These are phyloP conservation scores for Acarospora socialis DNA, from an alignment of 2,329 filamentous ascomycete genomes.

Conservation along the genomic window DNA sequence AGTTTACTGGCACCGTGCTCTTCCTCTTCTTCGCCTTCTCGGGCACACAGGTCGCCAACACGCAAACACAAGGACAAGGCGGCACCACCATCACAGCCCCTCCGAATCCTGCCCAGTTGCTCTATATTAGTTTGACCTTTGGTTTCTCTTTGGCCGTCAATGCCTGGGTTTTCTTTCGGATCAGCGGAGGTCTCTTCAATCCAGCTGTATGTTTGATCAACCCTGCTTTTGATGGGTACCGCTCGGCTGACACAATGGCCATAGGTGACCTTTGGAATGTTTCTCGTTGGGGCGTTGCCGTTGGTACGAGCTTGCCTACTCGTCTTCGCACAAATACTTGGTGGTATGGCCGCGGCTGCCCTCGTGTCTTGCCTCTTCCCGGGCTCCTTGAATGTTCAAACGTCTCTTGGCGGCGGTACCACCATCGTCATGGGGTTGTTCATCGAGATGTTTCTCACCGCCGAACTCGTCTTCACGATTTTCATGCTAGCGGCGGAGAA, in stretches of 20 bases:
- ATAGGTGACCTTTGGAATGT: constrained; percentile 25
- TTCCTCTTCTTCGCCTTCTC: constrained; percentile 15
- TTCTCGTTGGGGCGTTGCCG: constrained; percentile 23
- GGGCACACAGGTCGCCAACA: constrained; percentile 12
- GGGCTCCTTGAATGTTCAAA: constrained; percentile 30
- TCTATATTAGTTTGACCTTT: constrained; percentile 32
- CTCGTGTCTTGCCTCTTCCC: constrained; percentile 31
- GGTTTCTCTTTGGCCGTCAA: constrained; percentile 37
- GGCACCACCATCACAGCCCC: constrained; percentile 5
- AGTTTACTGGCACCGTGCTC: constrained; percentile 14
- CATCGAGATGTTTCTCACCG: constrained; percentile 36
- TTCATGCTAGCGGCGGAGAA: constrained; percentile 41
- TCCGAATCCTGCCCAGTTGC: constrained; percentile 9
- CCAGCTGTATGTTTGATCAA: constrained; percentile 8
- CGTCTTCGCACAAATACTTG: constrained; percentile 21
- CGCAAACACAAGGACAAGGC: constrained; percentile 1
- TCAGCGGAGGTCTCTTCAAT: constrained; percentile 14
- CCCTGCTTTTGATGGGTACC: not conserved
- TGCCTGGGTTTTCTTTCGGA: constrained; percentile 38
- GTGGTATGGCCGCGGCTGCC: constrained; percentile 26
- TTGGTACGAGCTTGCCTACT: constrained; percentile 20
- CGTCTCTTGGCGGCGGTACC: constrained; percentile 27
- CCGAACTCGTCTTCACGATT: constrained; percentile 35
- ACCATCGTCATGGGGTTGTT: constrained; percentile 33
- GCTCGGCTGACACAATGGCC: not conserved